Base-by-base conservation (phyloP, 2,329 filamentous ascomycete species). In the Aspergillus caelatus region DNA sequence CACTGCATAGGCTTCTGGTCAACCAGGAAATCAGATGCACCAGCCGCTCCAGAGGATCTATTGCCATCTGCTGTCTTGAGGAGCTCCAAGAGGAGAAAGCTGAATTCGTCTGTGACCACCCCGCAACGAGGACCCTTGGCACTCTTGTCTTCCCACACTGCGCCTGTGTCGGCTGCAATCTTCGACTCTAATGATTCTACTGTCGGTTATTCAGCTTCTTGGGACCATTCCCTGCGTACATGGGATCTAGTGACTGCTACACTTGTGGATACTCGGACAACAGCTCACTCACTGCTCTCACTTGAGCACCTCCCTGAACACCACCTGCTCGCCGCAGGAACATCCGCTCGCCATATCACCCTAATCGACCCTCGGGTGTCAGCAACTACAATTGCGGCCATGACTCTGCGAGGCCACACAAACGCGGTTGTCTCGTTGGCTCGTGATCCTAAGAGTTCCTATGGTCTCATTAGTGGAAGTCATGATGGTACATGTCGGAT, bases 401-500 rank as follows among this genome's bases (percentile, higher is more conserved):
- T 97, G 88, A 97, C 93, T n/a, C 86, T 97, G 23, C 87, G 93
- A 39, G 94, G 94, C 0, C 94, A 98, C 80, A 88, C 88, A 64
- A 97, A 97, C 81, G 84, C 84, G 8, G 85, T 90, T 12, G 85
- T 88, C 2, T 80, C 81, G n/a, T 79, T 91, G 45, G 83, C 85
- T 14, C 80, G 80, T 12, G 85, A 88, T 69, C 87, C 87, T 0
- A 85, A 87, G 46, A 94, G 90, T 73, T 88, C 89, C 66, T 92
- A 94, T 80, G 88, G 91, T n/a, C 84, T 99, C 10, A 92, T 94
- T 0, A 95, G 91, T 36, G 94, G 88, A n/a, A 91, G 91, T 53
- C 92, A 96, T 78, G 95, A 99, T 77, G 93, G 94, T 39, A 97
- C 93, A 1, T 95, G 92, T 73, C 87, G 93, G 58, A 89, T 99